Conservation (phyloP, 495 filamentous ascomycete species). For the Chaetomium fimeti region DNA sequence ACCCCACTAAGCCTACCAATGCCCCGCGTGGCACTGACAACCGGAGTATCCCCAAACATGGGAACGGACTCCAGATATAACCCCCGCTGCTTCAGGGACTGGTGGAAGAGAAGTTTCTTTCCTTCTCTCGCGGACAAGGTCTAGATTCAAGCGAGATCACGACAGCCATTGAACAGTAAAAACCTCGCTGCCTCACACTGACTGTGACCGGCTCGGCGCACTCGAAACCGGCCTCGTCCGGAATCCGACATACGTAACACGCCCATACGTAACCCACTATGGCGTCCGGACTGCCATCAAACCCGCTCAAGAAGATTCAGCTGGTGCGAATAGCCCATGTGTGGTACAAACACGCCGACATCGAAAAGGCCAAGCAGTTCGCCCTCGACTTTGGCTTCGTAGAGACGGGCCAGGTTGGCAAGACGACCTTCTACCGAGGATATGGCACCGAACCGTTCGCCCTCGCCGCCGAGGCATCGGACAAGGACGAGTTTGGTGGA, state of each 20-base stretch:
- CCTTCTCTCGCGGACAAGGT: neutral
- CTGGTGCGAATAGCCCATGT: conserved; percentile 57
- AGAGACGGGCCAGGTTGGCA: conserved; percentile 43
- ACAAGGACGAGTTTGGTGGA: conserved; percentile 54
- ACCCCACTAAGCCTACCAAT: conserved; percentile 22
- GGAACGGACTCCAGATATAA: conserved; percentile 21
- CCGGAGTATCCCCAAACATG: neutral
- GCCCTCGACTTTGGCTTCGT: conserved; percentile 59
- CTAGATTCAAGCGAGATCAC: neutral
- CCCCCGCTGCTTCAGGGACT: conserved; percentile 8
- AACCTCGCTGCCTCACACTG: neutral
- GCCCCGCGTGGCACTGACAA: conserved; percentile 16
- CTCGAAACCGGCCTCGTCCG: too few relatives aligned
- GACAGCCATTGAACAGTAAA: too few relatives aligned
- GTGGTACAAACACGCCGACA: conserved; percentile 55
- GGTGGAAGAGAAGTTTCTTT: too few relatives aligned
- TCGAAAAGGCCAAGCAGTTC: conserved; percentile 51
- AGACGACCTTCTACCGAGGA: conserved; percentile 58
- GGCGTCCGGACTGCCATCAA: conserved; percentile 30
- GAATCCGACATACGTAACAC: neutral
- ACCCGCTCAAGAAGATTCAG: conserved; percentile 46
- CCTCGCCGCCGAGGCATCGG: conserved; percentile 49
- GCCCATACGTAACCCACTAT: conserved; percentile 21
- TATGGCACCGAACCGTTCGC: conserved; percentile 62
- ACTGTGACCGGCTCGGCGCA: too few relatives aligned